Evolutionary conservation across 1,284 basidiomycete species (phyloP).

Genomic region (Ceratobasidium sp.): DNA sequence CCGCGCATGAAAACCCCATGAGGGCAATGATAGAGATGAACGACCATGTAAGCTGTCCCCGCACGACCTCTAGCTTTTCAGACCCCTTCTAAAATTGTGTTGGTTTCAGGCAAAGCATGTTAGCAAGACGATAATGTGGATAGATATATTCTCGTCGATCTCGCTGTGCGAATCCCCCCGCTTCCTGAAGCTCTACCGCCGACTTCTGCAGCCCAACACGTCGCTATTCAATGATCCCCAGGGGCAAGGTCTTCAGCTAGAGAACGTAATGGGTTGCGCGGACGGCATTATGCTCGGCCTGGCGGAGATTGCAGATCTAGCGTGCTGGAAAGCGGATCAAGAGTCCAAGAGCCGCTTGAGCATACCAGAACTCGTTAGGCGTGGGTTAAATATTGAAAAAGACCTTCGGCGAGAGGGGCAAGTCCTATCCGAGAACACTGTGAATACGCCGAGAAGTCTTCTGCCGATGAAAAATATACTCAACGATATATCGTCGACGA

Average conservation of each 20-base stretch:
- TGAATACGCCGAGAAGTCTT: constrained; percentile 11
- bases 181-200: constrained; percentile 71
- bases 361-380: constrained; percentile 68
- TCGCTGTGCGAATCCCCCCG: constrained; percentile 70
- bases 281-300: constrained; percentile 76
- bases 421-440: neutral
- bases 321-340: constrained; percentile 76
- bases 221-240: constrained; percentile 50
- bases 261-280: constrained; percentile 71
- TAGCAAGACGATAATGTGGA: constrained; percentile 78
- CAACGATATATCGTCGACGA: neutral
- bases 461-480: constrained; percentile 12
- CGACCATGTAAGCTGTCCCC: constrained; percentile 27
- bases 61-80: constrained; percentile 60
- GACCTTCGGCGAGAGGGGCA: constrained; percentile 35
- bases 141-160: constrained; percentile 76
- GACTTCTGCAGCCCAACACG: constrained; percentile 62
- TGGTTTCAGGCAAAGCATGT: constrained; percentile 65
- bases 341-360: constrained; percentile 70
- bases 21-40: constrained; percentile 28
- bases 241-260: constrained; percentile 47
- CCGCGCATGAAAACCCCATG: constrained; percentile 59
- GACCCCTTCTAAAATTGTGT: constrained; percentile 65
- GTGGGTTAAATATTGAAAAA: constrained; percentile 40
- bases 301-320: constrained; percentile 76